Conservation (phyloP, 331 rosid genomes). For the Quercus phellos region DNA sequence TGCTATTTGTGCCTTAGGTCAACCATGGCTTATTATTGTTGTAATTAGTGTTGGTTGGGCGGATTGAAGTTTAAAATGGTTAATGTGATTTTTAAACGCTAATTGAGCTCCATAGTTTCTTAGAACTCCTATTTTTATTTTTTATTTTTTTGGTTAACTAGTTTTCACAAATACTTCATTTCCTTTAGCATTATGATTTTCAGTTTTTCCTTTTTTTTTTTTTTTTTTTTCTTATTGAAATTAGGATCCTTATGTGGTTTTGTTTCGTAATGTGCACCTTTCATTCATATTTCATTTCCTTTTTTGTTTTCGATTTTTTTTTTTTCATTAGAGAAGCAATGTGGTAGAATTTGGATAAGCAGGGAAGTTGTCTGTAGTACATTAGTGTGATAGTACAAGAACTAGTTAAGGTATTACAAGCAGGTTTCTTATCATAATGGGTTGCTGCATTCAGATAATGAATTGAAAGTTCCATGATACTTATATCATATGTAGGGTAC, state of each 20-base stretch:
- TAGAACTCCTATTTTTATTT: neutral
- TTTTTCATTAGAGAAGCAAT: neutral
- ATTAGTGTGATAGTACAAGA: neutral
- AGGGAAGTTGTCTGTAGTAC: neutral
- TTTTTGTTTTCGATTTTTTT: neutral
- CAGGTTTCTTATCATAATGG: neutral
- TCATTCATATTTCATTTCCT: neutral
- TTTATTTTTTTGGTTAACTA: too few species aligned
- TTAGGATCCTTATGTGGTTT: neutral
- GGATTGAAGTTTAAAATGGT: conserved; percentile 1
- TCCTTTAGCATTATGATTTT: neutral
- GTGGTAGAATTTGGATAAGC: neutral
- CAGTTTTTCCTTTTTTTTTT: neutral
- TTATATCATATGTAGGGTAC: neutral
- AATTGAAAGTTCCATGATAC: neutral
- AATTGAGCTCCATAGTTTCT: neutral
- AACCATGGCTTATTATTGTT: neutral
- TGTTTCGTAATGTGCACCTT: neutral
- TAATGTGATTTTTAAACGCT: neutral
- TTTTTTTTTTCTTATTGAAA: neutral
- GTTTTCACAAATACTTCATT: neutral
- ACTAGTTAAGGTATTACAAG: neutral
- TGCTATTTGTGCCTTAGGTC: conserved; percentile 4
- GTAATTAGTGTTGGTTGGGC: neutral
- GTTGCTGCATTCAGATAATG: neutral